Evolutionary conservation across 2,329 filamentous ascomycete genomes (phyloP).

Genomic region (Fusarium verticillioides): DNA sequence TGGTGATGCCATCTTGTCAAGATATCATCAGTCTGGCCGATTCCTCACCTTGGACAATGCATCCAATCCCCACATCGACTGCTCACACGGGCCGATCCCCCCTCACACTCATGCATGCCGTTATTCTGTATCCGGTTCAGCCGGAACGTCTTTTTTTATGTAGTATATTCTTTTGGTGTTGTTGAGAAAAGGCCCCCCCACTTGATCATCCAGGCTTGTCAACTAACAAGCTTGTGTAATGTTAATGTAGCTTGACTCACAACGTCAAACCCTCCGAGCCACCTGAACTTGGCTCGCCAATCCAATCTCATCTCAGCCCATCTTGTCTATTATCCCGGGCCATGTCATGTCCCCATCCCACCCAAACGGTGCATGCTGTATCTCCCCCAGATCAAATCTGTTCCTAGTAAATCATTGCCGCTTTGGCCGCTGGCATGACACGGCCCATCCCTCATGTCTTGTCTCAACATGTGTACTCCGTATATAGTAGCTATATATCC

Average conservation of each 20-base stretch:
- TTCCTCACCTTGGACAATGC: neutral
- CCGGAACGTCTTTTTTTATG: conserved; percentile 11
- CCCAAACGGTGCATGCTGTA: conserved; percentile 1
- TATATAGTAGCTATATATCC: conserved; percentile 15
- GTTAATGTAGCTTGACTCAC: conserved; percentile 2
- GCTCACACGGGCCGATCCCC: conserved; percentile 42
- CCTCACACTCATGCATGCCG: neutral
- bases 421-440: conserved; percentile 33
- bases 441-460: conserved; percentile 8
- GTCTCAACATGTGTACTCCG: conserved; percentile 7
- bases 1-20: conserved; percentile 42
- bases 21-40: conserved; percentile 23
- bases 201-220: conserved; percentile 18
- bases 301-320: conserved; percentile 44
- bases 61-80: conserved; percentile 19
- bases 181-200: conserved; percentile 30
- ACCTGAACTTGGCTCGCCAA: conserved; percentile 27
- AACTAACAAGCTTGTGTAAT: conserved; percentile 32
- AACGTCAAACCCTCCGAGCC: neutral
- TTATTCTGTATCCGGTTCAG: conserved; percentile 34
- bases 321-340: conserved; percentile 13
- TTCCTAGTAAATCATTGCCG: conserved; percentile 40
- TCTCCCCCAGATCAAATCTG: conserved; percentile 22
- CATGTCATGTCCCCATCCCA: conserved; percentile 24
- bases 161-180: neutral